A percentile compares a stretch with the other conserved stretches of the same genome.
Evolutionary conservation across 2,329 filamentous ascomycete species (phyloP).

Genomic region (Fusarium sp.): DNA sequence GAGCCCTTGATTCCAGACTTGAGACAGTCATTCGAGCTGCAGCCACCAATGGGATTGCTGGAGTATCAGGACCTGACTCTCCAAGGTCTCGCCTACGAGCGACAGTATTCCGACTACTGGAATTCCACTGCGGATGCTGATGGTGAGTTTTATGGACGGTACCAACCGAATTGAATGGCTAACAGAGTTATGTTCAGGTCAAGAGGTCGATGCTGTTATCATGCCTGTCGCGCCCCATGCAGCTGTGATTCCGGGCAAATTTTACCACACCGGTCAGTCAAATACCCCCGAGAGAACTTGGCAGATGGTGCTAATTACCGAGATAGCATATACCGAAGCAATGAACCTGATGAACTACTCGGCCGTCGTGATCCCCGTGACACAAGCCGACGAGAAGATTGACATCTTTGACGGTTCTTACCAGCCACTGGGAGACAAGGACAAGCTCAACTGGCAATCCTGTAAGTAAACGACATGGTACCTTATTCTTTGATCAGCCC

Average conservation of each 20-base stretch:
- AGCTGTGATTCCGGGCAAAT: constrained; percentile 60
- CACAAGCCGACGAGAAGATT: constrained; percentile 60
- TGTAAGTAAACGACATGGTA: constrained; percentile 50
- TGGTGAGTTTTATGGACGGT: constrained; percentile 48
- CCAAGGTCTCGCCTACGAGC: constrained; percentile 65
- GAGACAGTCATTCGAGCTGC: constrained; percentile 44
- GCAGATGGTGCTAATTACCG: no score
- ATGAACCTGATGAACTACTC: constrained; percentile 70
- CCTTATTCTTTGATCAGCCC: no score
- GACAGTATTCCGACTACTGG: constrained; percentile 73
- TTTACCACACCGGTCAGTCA: constrained; percentile 48
- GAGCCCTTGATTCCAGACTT: constrained; percentile 62
- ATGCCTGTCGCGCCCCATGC: constrained; percentile 62
- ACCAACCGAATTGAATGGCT: no score
- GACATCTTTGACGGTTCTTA: constrained; percentile 56
- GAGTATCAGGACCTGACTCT: constrained; percentile 61
- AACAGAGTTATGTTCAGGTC: constrained; percentile 42
- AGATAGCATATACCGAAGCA: constrained; percentile 47
- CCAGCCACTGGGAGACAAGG: constrained; percentile 54
- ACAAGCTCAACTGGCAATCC: constrained; percentile 57
- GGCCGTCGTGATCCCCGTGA: constrained; percentile 65
- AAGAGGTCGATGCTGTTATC: constrained; percentile 67
- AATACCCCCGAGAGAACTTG: no score
- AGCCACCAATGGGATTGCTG: constrained; percentile 39
- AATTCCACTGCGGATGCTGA: constrained; percentile 64